Evolutionary conservation across 1,284 basidiomycete genomes (phyloP).

Genomic region (Tylopilus orsonianus): DNA sequence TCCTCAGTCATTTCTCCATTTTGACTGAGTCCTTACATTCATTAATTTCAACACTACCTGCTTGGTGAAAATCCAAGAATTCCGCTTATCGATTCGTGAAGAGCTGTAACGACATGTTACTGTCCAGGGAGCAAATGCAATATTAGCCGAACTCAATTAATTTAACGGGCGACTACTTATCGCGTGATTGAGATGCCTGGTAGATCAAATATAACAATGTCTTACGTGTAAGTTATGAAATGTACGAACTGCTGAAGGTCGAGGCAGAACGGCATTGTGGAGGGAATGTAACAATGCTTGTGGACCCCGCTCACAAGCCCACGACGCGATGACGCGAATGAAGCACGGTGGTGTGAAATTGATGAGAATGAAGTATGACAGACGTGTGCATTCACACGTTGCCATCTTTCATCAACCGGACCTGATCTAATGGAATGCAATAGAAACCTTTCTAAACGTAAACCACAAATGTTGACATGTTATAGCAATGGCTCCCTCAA

Average conservation of each 20-base stretch:
- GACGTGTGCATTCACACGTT: constrained; percentile 29
- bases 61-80: constrained; percentile 32
- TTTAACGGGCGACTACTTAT: constrained; percentile 29
- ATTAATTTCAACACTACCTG: no score
- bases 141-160: constrained; percentile 38
- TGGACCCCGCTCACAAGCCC: constrained; percentile 24
- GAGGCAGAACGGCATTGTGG: constrained; percentile 26
- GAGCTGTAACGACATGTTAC: constrained; percentile 33
- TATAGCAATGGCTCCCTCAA: no score
- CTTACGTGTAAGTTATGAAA: constrained; percentile 30
- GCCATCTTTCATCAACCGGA: constrained; percentile 25
- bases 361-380: constrained; percentile 28
- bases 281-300: constrained; percentile 33
- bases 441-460: no score
- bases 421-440: no score
- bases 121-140: constrained; percentile 27
- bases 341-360: no score
- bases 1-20: no score
- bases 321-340: constrained; percentile 26
- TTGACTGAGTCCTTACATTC: no score
- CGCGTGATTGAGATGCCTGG: constrained; percentile 31
- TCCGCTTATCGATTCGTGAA: constrained; percentile 36
- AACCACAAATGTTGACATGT: no score
- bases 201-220: constrained; percentile 35
- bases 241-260: constrained; percentile 30